Conservation (phyloP, 2,329 filamentous ascomycete genomes). For the Lachnellula suecica region DNA sequence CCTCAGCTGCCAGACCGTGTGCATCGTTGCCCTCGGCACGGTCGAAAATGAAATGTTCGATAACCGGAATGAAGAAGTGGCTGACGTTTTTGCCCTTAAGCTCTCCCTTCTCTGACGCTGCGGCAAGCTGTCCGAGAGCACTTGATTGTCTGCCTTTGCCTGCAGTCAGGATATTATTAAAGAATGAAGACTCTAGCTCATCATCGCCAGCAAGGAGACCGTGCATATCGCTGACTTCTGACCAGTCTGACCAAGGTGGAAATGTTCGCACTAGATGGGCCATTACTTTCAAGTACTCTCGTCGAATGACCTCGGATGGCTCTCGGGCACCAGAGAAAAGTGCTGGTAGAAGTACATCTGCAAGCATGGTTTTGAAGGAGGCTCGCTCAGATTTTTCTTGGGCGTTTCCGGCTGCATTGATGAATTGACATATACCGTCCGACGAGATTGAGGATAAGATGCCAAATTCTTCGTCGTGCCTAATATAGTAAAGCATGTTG, state of each 20-base stretch:
- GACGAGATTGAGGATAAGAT: constrained; percentile 80
- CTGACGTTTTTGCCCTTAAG: constrained; percentile 77
- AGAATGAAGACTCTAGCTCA: constrained; percentile 67
- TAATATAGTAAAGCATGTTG: constrained; percentile 86
- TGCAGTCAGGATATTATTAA: constrained; percentile 88
- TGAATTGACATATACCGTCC: constrained; percentile 74
- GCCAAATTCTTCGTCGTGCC: constrained; percentile 83
- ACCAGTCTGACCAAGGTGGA: constrained; percentile 68
- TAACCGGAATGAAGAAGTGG: constrained; percentile 83
- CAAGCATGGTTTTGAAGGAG: constrained; percentile 59
- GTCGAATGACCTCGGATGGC: constrained; percentile 77
- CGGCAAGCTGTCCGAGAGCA: constrained; percentile 74
- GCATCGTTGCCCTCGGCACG: constrained; percentile 72
- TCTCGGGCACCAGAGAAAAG: constrained; percentile 76
- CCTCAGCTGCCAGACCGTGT: constrained; percentile 82
- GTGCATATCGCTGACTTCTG: constrained; percentile 71
- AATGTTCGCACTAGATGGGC: constrained; percentile 74
- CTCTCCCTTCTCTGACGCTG: constrained; percentile 61
- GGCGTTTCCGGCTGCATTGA: constrained; percentile 59
- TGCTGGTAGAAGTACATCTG: constrained; percentile 67
- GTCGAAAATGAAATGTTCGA: constrained; percentile 93
- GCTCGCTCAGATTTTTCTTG: constrained; percentile 40
- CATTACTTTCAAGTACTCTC: constrained; percentile 78
- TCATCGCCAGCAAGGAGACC: constrained; percentile 68
- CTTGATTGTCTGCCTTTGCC: constrained; percentile 83